phyloP scores from a whole-genome alignment of 148 eudicot genomes.

The Gaultheria prostrata region DNA sequence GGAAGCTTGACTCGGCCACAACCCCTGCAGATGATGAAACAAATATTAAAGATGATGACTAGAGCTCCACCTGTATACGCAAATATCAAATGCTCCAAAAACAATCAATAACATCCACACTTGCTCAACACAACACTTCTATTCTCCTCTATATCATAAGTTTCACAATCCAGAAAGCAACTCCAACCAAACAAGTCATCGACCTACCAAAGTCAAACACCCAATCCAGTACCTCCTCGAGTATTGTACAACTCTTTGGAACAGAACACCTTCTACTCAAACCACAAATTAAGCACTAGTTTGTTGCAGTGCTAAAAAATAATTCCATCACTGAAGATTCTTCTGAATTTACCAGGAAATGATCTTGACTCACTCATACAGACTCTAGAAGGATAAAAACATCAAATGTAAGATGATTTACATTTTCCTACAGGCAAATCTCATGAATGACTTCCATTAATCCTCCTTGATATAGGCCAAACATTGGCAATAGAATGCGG shows the following conservation, averaged over 20 bases:
- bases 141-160: not conserved
- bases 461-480: too few species aligned
- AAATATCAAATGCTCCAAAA: not conserved
- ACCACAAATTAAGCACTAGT: too few species aligned
- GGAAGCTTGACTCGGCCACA: slow-evolving; percentile 82
- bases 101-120: not conserved
- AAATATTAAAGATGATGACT: not conserved
- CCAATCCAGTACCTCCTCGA: not conserved
- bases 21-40: slow-evolving; percentile 35
- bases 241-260: not conserved
- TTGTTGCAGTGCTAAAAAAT: too few species aligned
- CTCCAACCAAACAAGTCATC: not conserved
- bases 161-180: too few species aligned
- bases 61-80: too few species aligned
- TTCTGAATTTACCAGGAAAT: not conserved
- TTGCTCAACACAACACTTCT: not conserved
- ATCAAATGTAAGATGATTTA: not conserved
- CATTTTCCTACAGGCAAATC: too few species aligned
- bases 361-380: not conserved
- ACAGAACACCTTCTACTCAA: not conserved
- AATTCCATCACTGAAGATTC: too few species aligned
- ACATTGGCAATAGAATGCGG: not conserved
- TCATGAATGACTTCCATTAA: too few species aligned
- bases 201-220: too few species aligned
- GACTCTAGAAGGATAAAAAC: not conserved